These are phyloP conservation scores for Candida ipomoeae DNA, from an alignment of 805 yeast species.

Conservation along the genomic window DNA sequence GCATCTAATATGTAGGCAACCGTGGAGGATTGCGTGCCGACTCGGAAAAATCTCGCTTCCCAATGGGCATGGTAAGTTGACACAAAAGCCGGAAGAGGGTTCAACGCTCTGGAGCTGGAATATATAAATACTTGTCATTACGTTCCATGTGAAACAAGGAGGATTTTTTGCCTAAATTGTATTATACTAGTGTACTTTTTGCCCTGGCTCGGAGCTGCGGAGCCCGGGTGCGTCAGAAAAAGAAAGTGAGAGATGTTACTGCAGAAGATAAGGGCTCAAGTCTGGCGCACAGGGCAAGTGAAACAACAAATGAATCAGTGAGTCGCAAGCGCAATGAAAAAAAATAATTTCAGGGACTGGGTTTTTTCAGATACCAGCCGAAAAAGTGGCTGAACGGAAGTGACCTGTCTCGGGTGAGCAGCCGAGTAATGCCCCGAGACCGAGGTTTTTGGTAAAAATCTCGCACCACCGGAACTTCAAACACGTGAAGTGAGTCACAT, in stretches of 20 bases:
- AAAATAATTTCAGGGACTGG: background rate
- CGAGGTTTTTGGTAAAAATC: background rate
- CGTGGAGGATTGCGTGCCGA: constrained; percentile 15
- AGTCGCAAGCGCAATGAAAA: background rate
- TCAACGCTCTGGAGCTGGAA: background rate
- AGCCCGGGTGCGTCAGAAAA: constrained; percentile 1
- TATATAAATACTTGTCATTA: background rate
- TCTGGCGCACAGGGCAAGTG: background rate
- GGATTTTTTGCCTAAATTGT: background rate
- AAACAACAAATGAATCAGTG: background rate
- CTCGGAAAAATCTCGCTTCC: constrained; percentile 1
- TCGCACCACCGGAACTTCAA: constrained; percentile 2
- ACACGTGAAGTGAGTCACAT: background rate
- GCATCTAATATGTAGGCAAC: constrained; percentile 12
- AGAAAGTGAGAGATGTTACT: background rate
- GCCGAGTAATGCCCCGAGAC: background rate
- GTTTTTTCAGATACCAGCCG: background rate
- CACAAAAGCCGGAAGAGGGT: background rate
- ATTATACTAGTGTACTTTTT: background rate
- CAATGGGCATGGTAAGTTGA: background rate
- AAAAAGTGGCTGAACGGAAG: background rate
- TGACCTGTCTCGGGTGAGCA: background rate
- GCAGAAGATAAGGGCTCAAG: constrained; percentile 3
- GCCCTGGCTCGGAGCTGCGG: background rate
- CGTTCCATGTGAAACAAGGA: background rate